Evolutionary conservation across 2,329 filamentous ascomycete genomes (phyloP).

Genomic region (Monascus ruber): DNA sequence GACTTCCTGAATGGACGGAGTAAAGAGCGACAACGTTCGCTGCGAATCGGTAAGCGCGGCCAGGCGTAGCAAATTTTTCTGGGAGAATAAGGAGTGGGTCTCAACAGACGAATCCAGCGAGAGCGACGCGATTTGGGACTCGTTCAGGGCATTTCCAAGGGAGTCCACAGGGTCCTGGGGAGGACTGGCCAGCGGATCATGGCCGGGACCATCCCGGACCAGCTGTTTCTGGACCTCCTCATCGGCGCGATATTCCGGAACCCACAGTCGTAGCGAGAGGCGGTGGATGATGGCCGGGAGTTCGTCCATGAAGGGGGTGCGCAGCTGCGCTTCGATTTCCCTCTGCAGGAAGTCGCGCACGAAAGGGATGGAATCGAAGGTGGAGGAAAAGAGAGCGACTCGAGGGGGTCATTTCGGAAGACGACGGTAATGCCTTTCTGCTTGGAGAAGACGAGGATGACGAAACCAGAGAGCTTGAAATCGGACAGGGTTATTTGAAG

Average conservation of each 20-base stretch:
- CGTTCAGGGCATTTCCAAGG: constrained; percentile 64
- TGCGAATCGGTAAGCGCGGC: constrained; percentile 79
- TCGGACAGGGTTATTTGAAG: constrained; percentile 92
- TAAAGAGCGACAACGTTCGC: constrained; percentile 80
- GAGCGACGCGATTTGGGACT: constrained; percentile 62
- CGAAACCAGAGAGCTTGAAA: constrained; percentile 90
- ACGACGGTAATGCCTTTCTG: constrained; percentile 95
- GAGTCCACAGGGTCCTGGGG: constrained; percentile 74
- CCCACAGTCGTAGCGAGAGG: constrained; percentile 78
- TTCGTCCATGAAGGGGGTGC: constrained; percentile 95
- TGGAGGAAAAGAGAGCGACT: constrained; percentile 79
- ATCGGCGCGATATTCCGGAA: constrained; percentile 66
- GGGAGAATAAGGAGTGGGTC: constrained; percentile 81
- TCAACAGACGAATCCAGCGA: constrained; percentile 70
- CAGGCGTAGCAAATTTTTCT: constrained; percentile 80
- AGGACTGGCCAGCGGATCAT: constrained; percentile 72
- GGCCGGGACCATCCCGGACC: constrained; percentile 48
- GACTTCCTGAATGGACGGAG: constrained; percentile 77
- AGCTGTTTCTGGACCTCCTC: constrained; percentile 46
- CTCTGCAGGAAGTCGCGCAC: constrained; percentile 93
- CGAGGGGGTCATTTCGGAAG: constrained; percentile 94
- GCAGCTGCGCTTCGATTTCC: constrained; percentile 86
- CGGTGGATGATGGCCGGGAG: constrained; percentile 92
- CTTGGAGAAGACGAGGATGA: constrained; percentile 93
- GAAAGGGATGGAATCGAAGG: constrained; percentile 97